Conservation (phyloP, 179 eudicot genomes). For the Beta lomatogona region DNA sequence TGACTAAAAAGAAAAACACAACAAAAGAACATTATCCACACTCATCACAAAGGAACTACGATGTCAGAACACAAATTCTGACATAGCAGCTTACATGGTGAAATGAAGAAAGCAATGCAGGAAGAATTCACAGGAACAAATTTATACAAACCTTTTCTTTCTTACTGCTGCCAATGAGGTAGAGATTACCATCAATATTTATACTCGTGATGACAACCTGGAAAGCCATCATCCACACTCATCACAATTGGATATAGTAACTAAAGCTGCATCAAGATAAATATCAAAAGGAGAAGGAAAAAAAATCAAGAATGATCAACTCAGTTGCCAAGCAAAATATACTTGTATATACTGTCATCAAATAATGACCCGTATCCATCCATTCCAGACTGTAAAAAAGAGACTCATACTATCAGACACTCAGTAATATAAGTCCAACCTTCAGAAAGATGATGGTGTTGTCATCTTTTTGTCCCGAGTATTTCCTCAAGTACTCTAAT, state of each 20-base stretch:
- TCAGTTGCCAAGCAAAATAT: not conserved
- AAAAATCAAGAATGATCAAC: constrained; percentile 4
- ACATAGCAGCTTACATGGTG: not conserved
- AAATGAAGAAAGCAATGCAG: not conserved
- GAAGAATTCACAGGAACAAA: constrained; percentile 12
- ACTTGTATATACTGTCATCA: not conserved
- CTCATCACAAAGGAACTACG: not conserved
- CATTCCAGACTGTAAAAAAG: not conserved
- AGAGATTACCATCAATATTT: constrained; percentile 67
- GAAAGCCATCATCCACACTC: constrained; percentile 28
- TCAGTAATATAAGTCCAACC: not conserved
- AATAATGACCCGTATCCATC: constrained; percentile 4
- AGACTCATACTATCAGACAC: not conserved
- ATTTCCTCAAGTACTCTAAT: not conserved
- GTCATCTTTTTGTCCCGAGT: not conserved
- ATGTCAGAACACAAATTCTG: not conserved
- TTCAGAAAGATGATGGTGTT: not conserved
- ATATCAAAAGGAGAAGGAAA: not conserved
- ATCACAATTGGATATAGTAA: constrained; percentile 14
- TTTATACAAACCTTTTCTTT: constrained; percentile 55
- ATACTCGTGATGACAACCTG: constrained; percentile 98
- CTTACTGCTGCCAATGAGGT: constrained; percentile 84
- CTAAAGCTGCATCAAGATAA: constrained; percentile 2
- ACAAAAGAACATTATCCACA: not conserved
- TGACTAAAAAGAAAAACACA: not conserved